A percentile compares a stretch with the other conserved stretches of the same genome.
Conservation (phyloP, 2,329 filamentous ascomycete species). For the Exserohilum rostratum region DNA sequence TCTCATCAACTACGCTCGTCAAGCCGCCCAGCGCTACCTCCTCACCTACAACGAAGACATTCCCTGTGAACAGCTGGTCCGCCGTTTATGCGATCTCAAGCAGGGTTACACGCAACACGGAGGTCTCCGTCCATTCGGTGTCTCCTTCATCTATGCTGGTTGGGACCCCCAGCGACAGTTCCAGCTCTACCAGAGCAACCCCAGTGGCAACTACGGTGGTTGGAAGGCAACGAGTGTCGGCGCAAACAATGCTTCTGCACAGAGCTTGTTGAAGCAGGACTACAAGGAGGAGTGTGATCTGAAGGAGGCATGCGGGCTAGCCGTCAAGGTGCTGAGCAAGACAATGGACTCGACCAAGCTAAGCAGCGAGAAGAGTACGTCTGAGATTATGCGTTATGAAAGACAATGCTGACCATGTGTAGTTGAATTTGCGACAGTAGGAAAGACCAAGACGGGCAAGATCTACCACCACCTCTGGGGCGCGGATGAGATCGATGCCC, state of each 20-base stretch:
- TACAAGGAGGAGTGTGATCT: constrained; percentile 98
- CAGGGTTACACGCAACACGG: constrained; percentile 99
- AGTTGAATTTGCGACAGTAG: constrained; percentile 99
- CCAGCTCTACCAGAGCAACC: constrained; percentile 99
- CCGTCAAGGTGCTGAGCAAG: constrained; percentile 99
- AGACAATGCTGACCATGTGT: constrained; percentile 30
- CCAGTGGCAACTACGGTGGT: constrained; percentile 96
- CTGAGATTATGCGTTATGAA: background rate
- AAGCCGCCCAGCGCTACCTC: constrained; percentile 96
- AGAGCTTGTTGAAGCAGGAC: constrained; percentile 97
- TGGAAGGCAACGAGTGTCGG: constrained; percentile 99
- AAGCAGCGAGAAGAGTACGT: constrained; percentile 97
- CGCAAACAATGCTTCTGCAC: constrained; percentile 96
- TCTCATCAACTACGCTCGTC: constrained; percentile 98
- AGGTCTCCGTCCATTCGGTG: constrained; percentile 95
- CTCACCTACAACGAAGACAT: constrained; percentile 99
- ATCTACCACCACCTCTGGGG: constrained; percentile 98
- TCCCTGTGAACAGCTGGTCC: constrained; percentile 97
- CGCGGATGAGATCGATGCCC: constrained; percentile 91
- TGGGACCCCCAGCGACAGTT: constrained; percentile 97
- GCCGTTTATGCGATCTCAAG: constrained; percentile 95
- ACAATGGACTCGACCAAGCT: constrained; percentile 99
- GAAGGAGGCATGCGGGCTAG: constrained; percentile 95
- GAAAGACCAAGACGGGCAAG: constrained; percentile 91
- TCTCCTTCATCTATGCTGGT: constrained; percentile 99